Base-by-base conservation (phyloP, 352 stramenopile species). In the Phytophthora vignae region DNA sequence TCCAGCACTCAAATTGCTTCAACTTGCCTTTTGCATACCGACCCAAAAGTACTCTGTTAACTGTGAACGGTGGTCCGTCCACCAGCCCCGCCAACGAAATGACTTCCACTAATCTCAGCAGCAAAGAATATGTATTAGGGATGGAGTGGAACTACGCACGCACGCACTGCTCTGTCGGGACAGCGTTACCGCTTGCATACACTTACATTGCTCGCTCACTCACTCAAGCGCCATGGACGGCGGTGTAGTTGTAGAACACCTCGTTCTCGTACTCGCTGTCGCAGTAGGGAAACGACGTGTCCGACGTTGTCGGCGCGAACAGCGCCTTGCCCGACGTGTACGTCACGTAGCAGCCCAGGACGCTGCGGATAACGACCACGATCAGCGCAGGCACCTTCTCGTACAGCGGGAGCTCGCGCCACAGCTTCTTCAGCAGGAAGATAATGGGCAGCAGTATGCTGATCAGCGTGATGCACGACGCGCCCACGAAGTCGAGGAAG, bases 361-460 rank as follows among this genome's bases (percentile, higher is more conserved):
- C 44, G 27, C 14, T 27, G 52, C 52, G 46, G 15, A 58, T 46
- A 17, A 58, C 27, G 29, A 64, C 57, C 27, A 72, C 65, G 25
- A 67, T 49, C 19, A 72, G 52, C 40, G 65, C 65, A 2, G 57
- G 65, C 10, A 72, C 27, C 40, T 72, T 72, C 42, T 72, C 65
- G 25, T 44, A 72, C n/a, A 72, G 31, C 1, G 69, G 58, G n/a
- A 74, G 25, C 48, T 66, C 60, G 53, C 55, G 56, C 54, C 67
- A 77, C 38, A 79, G 40, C 49, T 72, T 74, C 56, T 74, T 78
- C 54, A 79, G 59, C 61, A 77, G 70, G 57, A 82, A 82, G 53
- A 82, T 65, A 62, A 82, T 77, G 42, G 77, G 77, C 36, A 84
- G 38, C 19, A 84, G 10, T 36, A 83, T 48, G 14, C 17, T 22